Base-by-base conservation (phyloP, 1,139 yeast species). In the Nakaseomyces kungkrabaensis region DNA sequence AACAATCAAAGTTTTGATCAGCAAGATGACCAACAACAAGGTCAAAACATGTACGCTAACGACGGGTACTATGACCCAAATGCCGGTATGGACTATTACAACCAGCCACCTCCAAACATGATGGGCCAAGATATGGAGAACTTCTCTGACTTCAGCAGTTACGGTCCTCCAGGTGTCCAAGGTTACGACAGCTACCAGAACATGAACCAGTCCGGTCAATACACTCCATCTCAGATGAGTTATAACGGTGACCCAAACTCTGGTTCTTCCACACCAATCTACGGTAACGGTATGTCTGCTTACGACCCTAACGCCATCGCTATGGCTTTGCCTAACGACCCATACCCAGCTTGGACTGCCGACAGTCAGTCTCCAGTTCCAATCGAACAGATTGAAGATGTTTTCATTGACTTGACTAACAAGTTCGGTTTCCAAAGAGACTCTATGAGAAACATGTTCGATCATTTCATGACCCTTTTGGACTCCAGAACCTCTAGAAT, bases 341-440 rank as follows among this genome's bases (percentile, higher is more conserved):
- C 96, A 40, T 92, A 90, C 67, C 96, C 96, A 45, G 95, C 97
- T 34, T 92, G 97, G 96, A 83, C 94, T 17, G 86, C 90, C 45
- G 97, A 89, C 64, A 84, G 85, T 53, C 92, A 85, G 68, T 85
- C 84, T 41, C 96, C 96, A 10, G 75, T 89, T 50, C 69, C 84
- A 57, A 80, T 87, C 59, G 95, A 88, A 67, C 96, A 88, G 68
- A 88, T 94, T 62, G 94, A 86, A 71, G 95, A 85, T 65, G 82
- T 92, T 51, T 92, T 92, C 69, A 83, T 86, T 63, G 96, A 90
- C 66, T 75, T 94, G 67, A 76, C 96, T 53, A 83, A 85, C 71
- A 85, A 85, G 70, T 89, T 94, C 70, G 98, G 98, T 56, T 94
- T 94, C 79, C 98, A 94, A 75, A 80, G 95, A 70, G 97, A 90